Base-by-base conservation (phyloP, 1,284 basidiomycete species). In the Ustilago xerochloae region DNA sequence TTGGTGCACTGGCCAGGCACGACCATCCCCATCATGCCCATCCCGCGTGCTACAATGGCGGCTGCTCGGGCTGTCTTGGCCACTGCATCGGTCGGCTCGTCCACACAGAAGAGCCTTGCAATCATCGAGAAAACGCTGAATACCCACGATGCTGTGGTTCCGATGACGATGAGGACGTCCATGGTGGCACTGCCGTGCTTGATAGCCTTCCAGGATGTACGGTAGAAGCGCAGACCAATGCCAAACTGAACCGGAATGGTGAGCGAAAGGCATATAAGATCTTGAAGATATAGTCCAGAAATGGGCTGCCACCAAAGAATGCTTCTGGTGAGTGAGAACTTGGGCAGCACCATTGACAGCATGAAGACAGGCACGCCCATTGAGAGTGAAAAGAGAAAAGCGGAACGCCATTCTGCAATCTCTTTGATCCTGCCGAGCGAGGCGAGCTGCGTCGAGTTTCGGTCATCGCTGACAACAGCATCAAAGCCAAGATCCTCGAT, bases 351-450 rank as follows among this genome's bases (percentile, higher is more conserved):
- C 96, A 99, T 99, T 66, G 89, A 89, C 65, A 99, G 86, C 83
- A 97, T 89, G 85, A 98, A 97, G 58, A 97, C 94, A 22, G 97
- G 97, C 0, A 97, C 76, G 45, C 93, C 93, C 82, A 99, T 97
- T 13, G 87, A 84, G 36, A 92, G 82, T 75, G 91, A 90, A 86
- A 89, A 89, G 51, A 90, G 84, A 86, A 98, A 92, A 18, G 93
- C 91, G n/a, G 85, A 85, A 29, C 90, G 88, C 97, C 97, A 99
- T 80, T 93, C 90, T 54, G 91, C 88, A 29, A 97, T 91, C 85
- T 99, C 97, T 84, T 93, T 94, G 52, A 93, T 91, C 35, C 94
- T 91, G 6, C 91, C 91, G 53, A 99, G 90, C 0, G 94, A 97
- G 46, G 91, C 90, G 4, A 96, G 87, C 85, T 99, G 97, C 2